Evolutionary conservation across 352 stramenopile species (phyloP), one percentile per base, ranked within the genome.

Genomic region (Plasmopara muralis): DNA sequence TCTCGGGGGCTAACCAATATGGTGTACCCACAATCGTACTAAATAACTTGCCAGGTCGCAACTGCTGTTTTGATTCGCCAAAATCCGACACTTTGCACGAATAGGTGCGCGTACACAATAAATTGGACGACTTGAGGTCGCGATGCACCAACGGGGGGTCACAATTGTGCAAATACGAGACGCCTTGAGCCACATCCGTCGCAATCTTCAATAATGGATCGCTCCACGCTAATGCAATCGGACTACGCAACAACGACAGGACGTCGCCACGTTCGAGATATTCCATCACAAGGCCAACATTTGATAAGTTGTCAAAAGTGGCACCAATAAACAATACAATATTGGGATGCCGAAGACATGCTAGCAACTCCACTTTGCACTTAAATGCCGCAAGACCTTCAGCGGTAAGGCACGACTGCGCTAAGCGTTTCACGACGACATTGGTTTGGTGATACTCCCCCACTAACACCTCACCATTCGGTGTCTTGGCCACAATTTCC

Each of bases 291-390:
- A 90, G 64, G 0, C 79, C 79, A 7, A 89, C 66, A 49, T 89
- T 89, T 8, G 79, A 77, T 20, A 90, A 57, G 28, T 88, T 87
- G 64, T 92, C 78, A 47, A 86, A 89, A 14, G 81, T 91, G 5
- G 83, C 85, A 43, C 85, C 85, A 28, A 95, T 81, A 47, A 95
- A 95, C 34, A 89, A 61, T 33, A 95, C 82, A 47, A 95, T 89
- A 50, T 91, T 92, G 12, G 85, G 80, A 46, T 95, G 83, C 0
- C 85, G 79, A 29, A 93, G 66, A 59, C 76, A 83, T 44, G 80
- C 76, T 8, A 91, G 61, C 41, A 93, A 64, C 60, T 92, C 82
- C 18, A 95, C 79, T 20, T 83, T 76, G 41, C 66, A 70, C 40
- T 86, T 88, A 43, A 93, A 95, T 15, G 87, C 76, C 6, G 71